A percentile compares a stretch with the other conserved stretches of the same genome.
These are phyloP conservation scores for Spiraea crenata DNA, from an alignment of 331 rosid genomes.

Conservation along the genomic window DNA sequence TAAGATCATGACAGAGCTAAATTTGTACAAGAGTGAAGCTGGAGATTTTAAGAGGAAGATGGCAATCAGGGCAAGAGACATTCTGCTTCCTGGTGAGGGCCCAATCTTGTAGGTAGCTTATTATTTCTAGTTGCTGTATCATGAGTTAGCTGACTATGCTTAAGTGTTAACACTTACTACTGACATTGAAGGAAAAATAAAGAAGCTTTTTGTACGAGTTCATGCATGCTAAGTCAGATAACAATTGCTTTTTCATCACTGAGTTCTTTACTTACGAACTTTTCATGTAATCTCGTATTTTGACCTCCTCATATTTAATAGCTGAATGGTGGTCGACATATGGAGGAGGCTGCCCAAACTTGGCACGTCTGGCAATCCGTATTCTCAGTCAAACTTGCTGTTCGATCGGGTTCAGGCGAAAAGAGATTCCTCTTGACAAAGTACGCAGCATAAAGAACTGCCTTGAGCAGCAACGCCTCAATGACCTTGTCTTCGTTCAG, in stretches of 20 bases:
- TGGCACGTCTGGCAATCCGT: slow-evolving; percentile 73
- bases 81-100: slow-evolving; percentile 78
- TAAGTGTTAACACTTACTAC: background rate
- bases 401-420: slow-evolving; percentile 45
- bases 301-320: slow-evolving; percentile 21
- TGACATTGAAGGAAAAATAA: background rate
- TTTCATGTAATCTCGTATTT: background rate
- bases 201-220: background rate
- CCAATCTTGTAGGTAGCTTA: slow-evolving; percentile 21
- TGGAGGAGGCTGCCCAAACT: slow-evolving; percentile 86
- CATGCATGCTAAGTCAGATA: background rate
- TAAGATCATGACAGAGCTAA: slow-evolving; percentile 76
- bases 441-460: slow-evolving; percentile 54
- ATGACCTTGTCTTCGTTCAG: slow-evolving; percentile 72
- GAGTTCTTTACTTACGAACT: background rate
- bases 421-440: slow-evolving; percentile 53
- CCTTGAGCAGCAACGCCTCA: slow-evolving; percentile 76
- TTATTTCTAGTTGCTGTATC: slow-evolving; percentile 16
- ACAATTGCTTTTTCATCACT: background rate
- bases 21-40: slow-evolving; percentile 61
- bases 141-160: slow-evolving; percentile 1
- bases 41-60: slow-evolving; percentile 90
- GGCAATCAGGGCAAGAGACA: slow-evolving; percentile 87
- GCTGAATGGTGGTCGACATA: slow-evolving; percentile 98
- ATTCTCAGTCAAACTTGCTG: slow-evolving; percentile 90